Percentiles rank a stretch among this genome's conserved stretches.
These are phyloP conservation scores for Aspergillus vadensis DNA, from an alignment of 2,329 filamentous ascomycete species.

Conservation along the genomic window DNA sequence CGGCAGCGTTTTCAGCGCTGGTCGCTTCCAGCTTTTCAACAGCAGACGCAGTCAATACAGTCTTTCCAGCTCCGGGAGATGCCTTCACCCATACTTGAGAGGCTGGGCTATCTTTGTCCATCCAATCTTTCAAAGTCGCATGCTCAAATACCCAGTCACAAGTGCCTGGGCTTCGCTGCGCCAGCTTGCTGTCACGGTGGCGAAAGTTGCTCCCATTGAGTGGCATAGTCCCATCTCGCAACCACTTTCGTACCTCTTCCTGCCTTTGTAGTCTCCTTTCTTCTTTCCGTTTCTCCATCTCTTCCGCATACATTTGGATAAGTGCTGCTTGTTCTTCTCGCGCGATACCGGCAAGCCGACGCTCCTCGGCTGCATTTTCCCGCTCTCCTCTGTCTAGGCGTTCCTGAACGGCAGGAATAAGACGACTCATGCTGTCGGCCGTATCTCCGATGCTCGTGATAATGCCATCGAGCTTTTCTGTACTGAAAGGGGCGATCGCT, in stretches of 20 bases:
- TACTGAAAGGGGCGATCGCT: neutral
- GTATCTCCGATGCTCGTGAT: neutral
- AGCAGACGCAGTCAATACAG: constrained; percentile 2
- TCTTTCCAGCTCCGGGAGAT: neutral
- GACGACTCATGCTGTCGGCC: neutral
- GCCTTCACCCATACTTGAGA: constrained; percentile 2
- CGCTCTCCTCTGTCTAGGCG: neutral
- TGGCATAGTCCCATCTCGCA: neutral
- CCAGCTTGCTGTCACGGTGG: constrained; percentile 1
- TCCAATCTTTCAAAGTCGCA: neutral
- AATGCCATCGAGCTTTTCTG: neutral
- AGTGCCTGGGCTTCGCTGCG: neutral
- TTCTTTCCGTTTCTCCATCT: neutral
- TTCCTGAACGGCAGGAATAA: neutral
- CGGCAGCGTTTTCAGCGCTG: neutral
- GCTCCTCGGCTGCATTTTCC: neutral
- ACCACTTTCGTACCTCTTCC: neutral
- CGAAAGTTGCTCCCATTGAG: constrained; percentile 5
- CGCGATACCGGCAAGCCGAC: constrained; percentile 1
- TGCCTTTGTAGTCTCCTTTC: constrained; percentile 4
- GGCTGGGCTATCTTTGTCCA: neutral
- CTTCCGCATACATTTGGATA: neutral
- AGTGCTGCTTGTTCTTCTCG: neutral
- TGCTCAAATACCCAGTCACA: neutral
- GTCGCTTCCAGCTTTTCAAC: neutral